phyloP scores from a whole-genome alignment of 1,284 basidiomycete genomes.

The Melanopsichium pennsylvanicum region DNA sequence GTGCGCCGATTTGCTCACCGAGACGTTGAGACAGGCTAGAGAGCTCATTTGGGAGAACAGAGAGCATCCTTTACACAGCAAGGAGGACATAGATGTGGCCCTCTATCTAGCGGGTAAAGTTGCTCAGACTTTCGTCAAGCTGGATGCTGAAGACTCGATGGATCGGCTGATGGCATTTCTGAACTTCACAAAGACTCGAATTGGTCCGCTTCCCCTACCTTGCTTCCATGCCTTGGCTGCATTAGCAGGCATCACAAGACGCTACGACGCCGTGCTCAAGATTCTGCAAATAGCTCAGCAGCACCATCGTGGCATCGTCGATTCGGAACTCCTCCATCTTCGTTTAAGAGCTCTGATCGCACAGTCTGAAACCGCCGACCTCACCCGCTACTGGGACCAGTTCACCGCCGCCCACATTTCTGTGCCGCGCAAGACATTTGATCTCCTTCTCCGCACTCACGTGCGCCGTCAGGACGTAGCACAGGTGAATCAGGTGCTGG shows the following conservation, averaged over 20 bases:
- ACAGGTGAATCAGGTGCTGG: constrained; percentile 35
- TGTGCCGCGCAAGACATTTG: constrained; percentile 40
- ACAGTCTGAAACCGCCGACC: constrained; percentile 2
- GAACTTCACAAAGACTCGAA: constrained; percentile 5
- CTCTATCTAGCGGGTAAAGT: constrained; percentile 29
- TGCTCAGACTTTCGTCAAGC: constrained; percentile 28
- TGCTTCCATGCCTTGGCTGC: constrained; percentile 34
- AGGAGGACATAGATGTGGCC: constrained; percentile 11
- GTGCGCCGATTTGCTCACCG: constrained; percentile 6
- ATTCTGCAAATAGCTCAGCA: constrained; percentile 17
- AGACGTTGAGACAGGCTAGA: constrained; percentile 21
- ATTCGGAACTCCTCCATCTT: constrained; percentile 39
- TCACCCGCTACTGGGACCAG: constrained; percentile 15
- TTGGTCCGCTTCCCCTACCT: constrained; percentile 22
- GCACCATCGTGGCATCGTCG: constrained; percentile 19
- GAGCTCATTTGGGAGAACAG: constrained; percentile 23
- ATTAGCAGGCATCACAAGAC: constrained; percentile 7
- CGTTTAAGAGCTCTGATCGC: constrained; percentile 29
- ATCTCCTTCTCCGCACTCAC: constrained; percentile 32
- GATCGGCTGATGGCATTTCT: constrained; percentile 30
- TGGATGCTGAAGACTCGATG: constrained; percentile 28
- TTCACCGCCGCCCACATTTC: constrained; percentile 3
- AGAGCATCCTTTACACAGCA: not conserved
- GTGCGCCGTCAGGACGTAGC: constrained; percentile 22
- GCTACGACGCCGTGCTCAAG: constrained; percentile 27